These are phyloP conservation scores for Nicotiana sylvestris DNA, from an alignment of 257 asterid genomes.

Conservation along the genomic window DNA sequence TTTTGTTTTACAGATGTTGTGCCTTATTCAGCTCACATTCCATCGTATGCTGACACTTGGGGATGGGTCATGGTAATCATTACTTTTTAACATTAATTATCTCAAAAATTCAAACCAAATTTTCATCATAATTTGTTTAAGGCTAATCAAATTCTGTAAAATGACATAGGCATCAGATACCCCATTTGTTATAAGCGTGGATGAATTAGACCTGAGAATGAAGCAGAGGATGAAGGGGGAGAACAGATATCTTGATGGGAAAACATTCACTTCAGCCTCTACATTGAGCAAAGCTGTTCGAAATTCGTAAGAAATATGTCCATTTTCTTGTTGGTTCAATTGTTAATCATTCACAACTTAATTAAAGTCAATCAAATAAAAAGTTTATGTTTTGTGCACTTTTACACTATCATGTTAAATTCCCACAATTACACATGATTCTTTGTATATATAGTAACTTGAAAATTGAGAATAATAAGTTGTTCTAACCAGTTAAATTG, in stretches of 20 bases:
- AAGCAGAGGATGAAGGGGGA: constrained; percentile 74
- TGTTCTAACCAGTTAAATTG: too few species aligned
- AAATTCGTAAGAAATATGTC: constrained; percentile 49
- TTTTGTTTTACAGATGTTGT: constrained; percentile 72
- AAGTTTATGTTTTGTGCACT: background rate
- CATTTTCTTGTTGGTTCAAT: background rate
- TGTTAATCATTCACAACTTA: background rate
- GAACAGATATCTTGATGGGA: constrained; percentile 73
- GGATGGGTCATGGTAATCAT: constrained; percentile 94
- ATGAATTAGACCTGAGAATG: constrained; percentile 69
- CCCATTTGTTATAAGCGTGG: constrained; percentile 45
- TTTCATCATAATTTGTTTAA: background rate
- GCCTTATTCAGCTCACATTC: constrained; percentile 90
- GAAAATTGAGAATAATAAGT: too few species aligned
- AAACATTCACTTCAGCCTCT: constrained; percentile 75
- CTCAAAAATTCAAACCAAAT: background rate
- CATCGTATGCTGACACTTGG: constrained; percentile 97
- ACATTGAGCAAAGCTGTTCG: constrained; percentile 86
- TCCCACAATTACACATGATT: background rate
- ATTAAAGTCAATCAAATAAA: background rate
- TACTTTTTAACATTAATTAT: background rate
- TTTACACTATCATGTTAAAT: background rate
- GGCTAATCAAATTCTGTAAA: background rate
- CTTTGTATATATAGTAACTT: too few species aligned
- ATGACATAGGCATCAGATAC: constrained; percentile 70